These are phyloP conservation scores for Xylaria sp. DNA, from an alignment of 2,329 filamentous ascomycete species.

Conservation along the genomic window DNA sequence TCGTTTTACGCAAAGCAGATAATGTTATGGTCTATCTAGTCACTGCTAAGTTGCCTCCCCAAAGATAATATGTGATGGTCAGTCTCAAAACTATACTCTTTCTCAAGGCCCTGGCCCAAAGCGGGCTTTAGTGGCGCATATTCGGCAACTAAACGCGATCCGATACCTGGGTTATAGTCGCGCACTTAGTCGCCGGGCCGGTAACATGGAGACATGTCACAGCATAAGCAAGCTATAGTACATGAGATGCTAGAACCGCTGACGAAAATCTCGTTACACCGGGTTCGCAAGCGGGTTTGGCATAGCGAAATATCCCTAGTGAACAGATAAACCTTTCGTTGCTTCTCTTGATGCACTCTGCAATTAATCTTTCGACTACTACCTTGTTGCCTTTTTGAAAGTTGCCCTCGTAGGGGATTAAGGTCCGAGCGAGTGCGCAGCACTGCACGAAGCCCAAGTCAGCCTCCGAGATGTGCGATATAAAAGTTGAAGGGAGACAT, in stretches of 20 bases:
- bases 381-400: conserved; percentile 67
- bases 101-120: not conserved
- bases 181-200: conserved; percentile 17
- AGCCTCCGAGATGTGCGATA: not conserved
- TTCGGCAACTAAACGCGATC: conserved; percentile 4
- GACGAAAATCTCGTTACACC: conserved; percentile 57
- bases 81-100: not conserved
- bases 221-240: conserved; percentile 64
- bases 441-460: not conserved
- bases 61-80: not conserved
- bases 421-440: conserved; percentile 63
- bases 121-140: not conserved
- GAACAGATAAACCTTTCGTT: conserved; percentile 74
- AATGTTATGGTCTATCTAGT: not conserved
- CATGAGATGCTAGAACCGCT: not conserved
- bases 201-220: conserved; percentile 51
- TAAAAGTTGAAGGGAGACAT: not conserved
- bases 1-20: not conserved
- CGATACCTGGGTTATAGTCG: conserved; percentile 7
- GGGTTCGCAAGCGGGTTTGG: conserved; percentile 76
- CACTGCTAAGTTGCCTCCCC: not conserved
- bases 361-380: conserved; percentile 32
- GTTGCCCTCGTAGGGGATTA: conserved; percentile 72
- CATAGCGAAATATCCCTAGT: conserved; percentile 73
- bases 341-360: conserved; percentile 51